Evolutionary conservation across 176 grass and related monocot species (phyloP).

Genomic region (bread wheat (Triticum aestivum)): DNA sequence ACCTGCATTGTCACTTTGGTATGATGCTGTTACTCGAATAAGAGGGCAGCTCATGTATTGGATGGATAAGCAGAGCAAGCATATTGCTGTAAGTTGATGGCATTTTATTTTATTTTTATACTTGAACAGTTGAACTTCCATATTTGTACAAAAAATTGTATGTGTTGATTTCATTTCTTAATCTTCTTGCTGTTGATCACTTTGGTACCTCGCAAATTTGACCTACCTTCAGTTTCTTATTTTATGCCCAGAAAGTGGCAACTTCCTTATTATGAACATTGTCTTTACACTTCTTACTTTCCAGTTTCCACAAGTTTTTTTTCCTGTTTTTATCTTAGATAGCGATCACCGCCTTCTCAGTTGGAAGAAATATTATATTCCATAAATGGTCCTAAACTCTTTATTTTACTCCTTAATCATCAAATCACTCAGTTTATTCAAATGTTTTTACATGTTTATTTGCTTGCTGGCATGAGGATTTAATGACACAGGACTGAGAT

Average conservation of each 20-base stretch:
- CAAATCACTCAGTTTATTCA: not conserved
- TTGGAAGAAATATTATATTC: not conserved
- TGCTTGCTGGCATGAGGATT: not conserved
- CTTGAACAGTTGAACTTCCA: not conserved
- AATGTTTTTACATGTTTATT: conserved; percentile 25
- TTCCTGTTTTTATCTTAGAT: not conserved
- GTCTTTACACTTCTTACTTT: not conserved
- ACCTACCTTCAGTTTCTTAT: not conserved
- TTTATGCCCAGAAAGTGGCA: not conserved
- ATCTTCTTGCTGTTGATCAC: not conserved
- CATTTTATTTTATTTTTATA: conserved; percentile 22
- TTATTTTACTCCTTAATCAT: not conserved
- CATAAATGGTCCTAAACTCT: not conserved
- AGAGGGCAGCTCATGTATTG: conserved; percentile 85
- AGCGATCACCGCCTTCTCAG: not conserved
- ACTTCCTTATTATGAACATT: not conserved
- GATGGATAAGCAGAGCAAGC: conserved; percentile 99
- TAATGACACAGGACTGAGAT: not conserved
- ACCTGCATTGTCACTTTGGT: conserved; percentile 87
- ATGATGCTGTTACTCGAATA: conserved; percentile 86
- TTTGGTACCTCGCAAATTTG: not conserved
- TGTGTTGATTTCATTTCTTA: conserved; percentile 13
- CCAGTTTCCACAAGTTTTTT: not conserved
- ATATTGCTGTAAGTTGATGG: conserved; percentile 80
- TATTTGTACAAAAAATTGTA: not conserved